Base-by-base conservation (phyloP, 78 protist genomes). In the Dictyostelium intermedium region DNA sequence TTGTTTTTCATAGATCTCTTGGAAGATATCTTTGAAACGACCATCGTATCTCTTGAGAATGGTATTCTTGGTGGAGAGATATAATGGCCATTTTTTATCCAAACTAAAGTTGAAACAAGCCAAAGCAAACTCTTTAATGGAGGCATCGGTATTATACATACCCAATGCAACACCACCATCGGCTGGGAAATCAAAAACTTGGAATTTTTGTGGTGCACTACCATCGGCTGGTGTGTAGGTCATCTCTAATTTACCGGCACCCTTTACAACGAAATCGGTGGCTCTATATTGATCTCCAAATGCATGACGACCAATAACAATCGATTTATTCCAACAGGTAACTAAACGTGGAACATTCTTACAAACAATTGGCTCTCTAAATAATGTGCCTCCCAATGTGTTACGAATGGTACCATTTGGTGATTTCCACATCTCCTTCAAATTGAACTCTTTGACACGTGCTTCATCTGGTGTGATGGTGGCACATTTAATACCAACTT, bases 321-420 rank as follows among this genome's bases (percentile, higher is more conserved):
- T 98, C 41, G 99, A 97, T 72, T 91, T 63, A 39, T 78, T 96
- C 99, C 99, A 98, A 39, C 91, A 16, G 27, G 97, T 78, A 2
- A 98, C 99, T 3, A 97, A 97, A 56, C 98, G 94, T 39, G 99
- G 99, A 45, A 98, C 85, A 96, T 98, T 98, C 70, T 69, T 61
- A 95, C 85, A 74, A 72, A 98, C 43, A 87, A 98, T 98, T 66
- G 99, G 99, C 92, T 98, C 99, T 39, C 99, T 96, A 98, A 98
- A 98, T 43, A 98, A 98, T n/a, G 99, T 98, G 37, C 99, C 99
- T 2, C 98, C 98, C 53, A 98, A 85, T 13, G 97, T 98, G 95
- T 98, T 98, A 32, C 99, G 92, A 94, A 98, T 98, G 73, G 99
- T 98, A 39, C 99, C 99, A 93, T 98, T 98, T 83, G 99, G 99